Base-by-base conservation (phyloP, 768 basidiomycete genomes). In the Rhizopogon sp. region DNA sequence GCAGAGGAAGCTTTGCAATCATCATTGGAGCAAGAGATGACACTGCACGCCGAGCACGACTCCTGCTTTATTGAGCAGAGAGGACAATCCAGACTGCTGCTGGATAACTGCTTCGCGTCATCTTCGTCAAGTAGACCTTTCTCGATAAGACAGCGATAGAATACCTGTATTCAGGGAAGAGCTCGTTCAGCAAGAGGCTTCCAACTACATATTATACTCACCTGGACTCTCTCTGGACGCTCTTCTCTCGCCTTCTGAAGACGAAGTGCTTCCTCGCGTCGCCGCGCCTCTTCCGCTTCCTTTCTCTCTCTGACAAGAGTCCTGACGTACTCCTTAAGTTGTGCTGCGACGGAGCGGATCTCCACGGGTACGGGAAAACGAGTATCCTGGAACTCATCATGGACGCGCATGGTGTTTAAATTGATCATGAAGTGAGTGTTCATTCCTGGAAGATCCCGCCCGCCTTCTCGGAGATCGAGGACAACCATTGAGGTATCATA, bases 381-480 rank as follows among this genome's bases (percentile, higher is more conserved):
- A 29, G 11, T 1, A 25, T 55, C 31, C 25, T 17, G n/a, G 7
- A 55, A 54, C 52, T 54, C 54, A 51, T 55, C 53, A n/a, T 54
- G 53, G 10, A 55, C 6, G 7, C 35, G 6, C 50, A 51, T 53
- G 11, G 54, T 55, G 25, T 40, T 55, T n/a, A 55, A 29, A 11
- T 55, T 55, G n/a, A 55, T 55, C 54, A 40, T 55, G 25, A 55
- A 55, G 20, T 53, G 54, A 7, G 17, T 55, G 50, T 40, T n/a
- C 54, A 54, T 55, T 35, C 8, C 1, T 35, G 31, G 31, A 31
- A 1, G 7, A 17, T 45, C 29, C 11, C 1, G 10, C 5, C 6
- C 1, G 7, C 53, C 53, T 16, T 55, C 53, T 25, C 53, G 49
- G 43, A 55, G 53, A 33, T 55, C 39, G 13, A 55, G 29, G 37